Conservation (phyloP, 2,329 filamentous ascomycete species). For the Fusarium sterilihyphosum region DNA sequence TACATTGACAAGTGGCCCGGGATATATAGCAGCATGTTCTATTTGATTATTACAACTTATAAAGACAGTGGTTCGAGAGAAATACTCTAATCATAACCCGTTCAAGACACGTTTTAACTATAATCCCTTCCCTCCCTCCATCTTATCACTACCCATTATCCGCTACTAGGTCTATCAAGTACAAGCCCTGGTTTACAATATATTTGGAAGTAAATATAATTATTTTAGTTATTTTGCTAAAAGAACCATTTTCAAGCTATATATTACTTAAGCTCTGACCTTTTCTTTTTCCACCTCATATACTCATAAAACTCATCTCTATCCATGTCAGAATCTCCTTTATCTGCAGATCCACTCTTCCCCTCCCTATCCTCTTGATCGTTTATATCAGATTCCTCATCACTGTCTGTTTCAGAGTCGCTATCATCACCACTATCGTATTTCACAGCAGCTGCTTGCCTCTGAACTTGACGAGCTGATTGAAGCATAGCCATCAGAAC, state of each 20-base stretch:
- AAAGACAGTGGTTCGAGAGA: neutral
- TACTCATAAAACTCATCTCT: neutral
- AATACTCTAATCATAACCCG: neutral
- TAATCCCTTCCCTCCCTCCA: no score
- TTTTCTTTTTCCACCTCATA: neutral
- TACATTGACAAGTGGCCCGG: rapidly evolving
- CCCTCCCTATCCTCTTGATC: neutral
- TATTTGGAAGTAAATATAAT: no score
- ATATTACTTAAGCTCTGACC: neutral
- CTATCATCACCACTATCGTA: neutral
- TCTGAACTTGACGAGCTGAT: neutral
- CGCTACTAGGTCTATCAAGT: no score
- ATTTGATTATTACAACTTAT: neutral
- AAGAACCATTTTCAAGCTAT: neutral
- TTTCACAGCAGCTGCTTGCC: neutral
- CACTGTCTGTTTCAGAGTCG: neutral
- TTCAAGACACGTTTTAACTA: no score
- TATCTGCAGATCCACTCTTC: neutral
- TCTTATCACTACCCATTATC: no score
- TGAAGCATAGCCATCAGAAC: neutral
- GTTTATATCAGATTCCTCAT: neutral
- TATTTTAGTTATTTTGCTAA: no score
- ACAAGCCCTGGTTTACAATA: no score
- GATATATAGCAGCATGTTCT: neutral
- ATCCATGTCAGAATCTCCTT: neutral